A percentile compares a stretch with the other conserved stretches of the same genome.
phyloP scores from a whole-genome alignment of 352 stramenopile species.

The Phytopythium vexans region DNA sequence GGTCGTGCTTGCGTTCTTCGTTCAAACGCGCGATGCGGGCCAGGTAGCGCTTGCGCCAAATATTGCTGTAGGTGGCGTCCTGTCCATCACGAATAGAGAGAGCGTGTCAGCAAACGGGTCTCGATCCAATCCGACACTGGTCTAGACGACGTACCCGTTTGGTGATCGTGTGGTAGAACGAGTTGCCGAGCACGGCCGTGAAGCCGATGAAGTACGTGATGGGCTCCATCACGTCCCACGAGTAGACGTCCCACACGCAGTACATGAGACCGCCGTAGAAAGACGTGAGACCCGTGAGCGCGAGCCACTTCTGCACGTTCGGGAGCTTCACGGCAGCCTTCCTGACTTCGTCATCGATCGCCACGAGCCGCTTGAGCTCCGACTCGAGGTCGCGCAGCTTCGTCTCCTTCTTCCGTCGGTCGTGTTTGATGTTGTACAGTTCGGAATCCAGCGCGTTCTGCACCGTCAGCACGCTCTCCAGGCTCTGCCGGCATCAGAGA shows the following conservation, averaged over 20 bases:
- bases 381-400: slow-evolving; percentile 39
- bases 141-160: slow-evolving; percentile 41
- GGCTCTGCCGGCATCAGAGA: slow-evolving; percentile 27
- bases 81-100: slow-evolving; percentile 7
- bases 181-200: slow-evolving; percentile 74
- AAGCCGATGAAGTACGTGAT: slow-evolving; percentile 91
- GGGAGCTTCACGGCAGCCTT: slow-evolving; percentile 44
- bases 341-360: slow-evolving; percentile 44
- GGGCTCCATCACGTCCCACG: slow-evolving; percentile 88
- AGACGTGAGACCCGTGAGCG: slow-evolving; percentile 49
- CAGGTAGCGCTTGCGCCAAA: slow-evolving; percentile 72
- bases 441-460: slow-evolving; percentile 74
- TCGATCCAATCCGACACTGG: not conserved
- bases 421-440: slow-evolving; percentile 71
- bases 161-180: slow-evolving; percentile 77
- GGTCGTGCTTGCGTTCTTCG: slow-evolving; percentile 53
- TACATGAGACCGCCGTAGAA: slow-evolving; percentile 80
- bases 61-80: slow-evolving; percentile 82
- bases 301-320: slow-evolving; percentile 73
- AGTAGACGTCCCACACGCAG: slow-evolving; percentile 84
- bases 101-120: not conserved
- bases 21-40: slow-evolving; percentile 37
- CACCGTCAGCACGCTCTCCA: slow-evolving; percentile 66
- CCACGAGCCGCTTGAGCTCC: slow-evolving; percentile 44
- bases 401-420: slow-evolving; percentile 50